Conservation (phyloP, 306 rosid species). For the apple (Malus domestica) region DNA sequence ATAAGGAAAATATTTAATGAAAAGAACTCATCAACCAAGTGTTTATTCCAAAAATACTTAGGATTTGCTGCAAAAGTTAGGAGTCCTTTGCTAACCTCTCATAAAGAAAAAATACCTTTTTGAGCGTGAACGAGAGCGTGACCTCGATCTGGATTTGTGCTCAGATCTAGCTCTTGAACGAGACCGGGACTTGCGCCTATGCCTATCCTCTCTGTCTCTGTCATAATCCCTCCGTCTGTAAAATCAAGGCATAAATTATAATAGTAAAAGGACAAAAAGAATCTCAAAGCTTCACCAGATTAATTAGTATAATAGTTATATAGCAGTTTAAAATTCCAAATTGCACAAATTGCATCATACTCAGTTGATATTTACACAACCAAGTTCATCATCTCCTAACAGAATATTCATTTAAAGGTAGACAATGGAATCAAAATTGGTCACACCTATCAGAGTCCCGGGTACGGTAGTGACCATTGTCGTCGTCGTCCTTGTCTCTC, state of each 20-base stretch:
- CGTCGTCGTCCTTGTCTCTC: conserved; percentile 75
- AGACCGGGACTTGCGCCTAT: conserved; percentile 59
- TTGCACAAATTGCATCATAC: background rate
- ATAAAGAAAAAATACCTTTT: conserved; percentile 52
- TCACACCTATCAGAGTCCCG: conserved; percentile 73
- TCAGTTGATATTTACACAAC: background rate
- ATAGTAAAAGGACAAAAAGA: background rate
- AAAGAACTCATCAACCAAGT: background rate
- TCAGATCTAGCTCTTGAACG: conserved; percentile 58
- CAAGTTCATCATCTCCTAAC: background rate
- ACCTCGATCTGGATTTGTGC: conserved; percentile 56
- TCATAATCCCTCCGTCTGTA: conserved; percentile 77
- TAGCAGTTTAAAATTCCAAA: background rate
- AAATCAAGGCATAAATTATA: background rate
- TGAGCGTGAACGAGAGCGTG: conserved; percentile 91
- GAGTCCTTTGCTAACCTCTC: background rate
- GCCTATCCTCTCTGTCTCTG: conserved; percentile 64
- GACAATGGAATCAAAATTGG: background rate
- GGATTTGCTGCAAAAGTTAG: too few species aligned
- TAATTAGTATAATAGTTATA: background rate
- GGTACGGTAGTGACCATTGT: conserved; percentile 52
- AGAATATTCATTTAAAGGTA: background rate
- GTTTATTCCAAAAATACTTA: background rate
- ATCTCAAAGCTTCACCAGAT: background rate
- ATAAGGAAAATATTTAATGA: background rate